Base-by-base conservation (phyloP, 768 basidiomycete genomes). In the Lactarius akahatsu region DNA sequence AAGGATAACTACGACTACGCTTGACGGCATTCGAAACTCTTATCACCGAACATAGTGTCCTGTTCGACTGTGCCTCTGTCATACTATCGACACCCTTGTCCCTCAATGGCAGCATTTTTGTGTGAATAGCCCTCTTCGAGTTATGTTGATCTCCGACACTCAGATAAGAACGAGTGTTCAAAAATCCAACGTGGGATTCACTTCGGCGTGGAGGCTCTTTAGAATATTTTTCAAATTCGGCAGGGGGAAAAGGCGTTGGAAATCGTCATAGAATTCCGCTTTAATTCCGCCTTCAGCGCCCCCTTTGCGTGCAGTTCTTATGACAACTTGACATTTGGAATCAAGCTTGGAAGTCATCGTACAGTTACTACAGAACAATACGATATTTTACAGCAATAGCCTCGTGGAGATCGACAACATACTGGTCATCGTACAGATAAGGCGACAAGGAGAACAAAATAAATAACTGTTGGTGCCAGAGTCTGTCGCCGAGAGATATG, bases 1-100 rank as follows among this genome's bases (percentile, higher is more conserved):
- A 57, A 70, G 41, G 72, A 70, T 23, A 63, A 62, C 28, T 64
- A 60, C 26, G 65, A 47, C 13, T 55, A 47, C 4, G 43, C 36
- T 15, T 57, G 34, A 36, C n/a, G 28, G 56, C 6, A 10, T 36
- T 11, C 23, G n/a, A n/a, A 54, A 54, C 1, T 54, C 9, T 36
- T 36, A 32, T 52, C 26, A 52, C 23, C 23, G 47, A 50, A 26
- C 26, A 15, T 5, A 52, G 26, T 57, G 56, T 34, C 32, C 20
- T 34, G 30, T 7, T 32, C 32, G 30, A 1, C 18, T 56, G 16
- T 3, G 18, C 18, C 55, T 18, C 55, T 10, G 15, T 32, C 56
- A 20, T 34, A 3, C 28, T 30, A 20, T 57, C 34, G 18, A 57
- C 10, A 9, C 47, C 23, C 23, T 26, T 50, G 47, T 50, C 11